These are phyloP conservation scores for Penicillium fimorum DNA, from an alignment of 495 filamentous ascomycete genomes.

Conservation along the genomic window DNA sequence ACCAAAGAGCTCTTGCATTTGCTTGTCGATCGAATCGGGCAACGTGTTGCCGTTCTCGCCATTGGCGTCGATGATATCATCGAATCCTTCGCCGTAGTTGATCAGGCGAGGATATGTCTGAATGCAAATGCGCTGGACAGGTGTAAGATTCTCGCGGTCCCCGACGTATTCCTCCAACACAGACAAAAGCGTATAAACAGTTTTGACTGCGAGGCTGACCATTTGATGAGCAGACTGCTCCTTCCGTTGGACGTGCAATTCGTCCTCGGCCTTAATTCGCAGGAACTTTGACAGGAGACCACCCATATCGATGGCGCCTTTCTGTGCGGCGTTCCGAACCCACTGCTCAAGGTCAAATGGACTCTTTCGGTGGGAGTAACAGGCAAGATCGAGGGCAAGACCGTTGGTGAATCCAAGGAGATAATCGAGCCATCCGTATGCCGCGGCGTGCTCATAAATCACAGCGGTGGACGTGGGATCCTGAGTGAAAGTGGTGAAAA, in stretches of 20 bases:
- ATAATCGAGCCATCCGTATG: slow-evolving; percentile 79
- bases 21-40: slow-evolving; percentile 71
- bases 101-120: slow-evolving; percentile 93
- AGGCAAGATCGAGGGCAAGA: slow-evolving; percentile 85
- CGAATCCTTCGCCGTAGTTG: slow-evolving; percentile 89
- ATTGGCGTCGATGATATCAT: slow-evolving; percentile 85
- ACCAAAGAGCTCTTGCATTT: slow-evolving; percentile 97
- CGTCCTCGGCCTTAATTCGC: slow-evolving; percentile 76
- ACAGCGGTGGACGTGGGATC: slow-evolving; percentile 71
- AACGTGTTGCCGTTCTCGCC: slow-evolving; percentile 75
- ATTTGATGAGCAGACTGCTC: slow-evolving; percentile 61
- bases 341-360: slow-evolving; percentile 79
- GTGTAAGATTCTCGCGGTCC: slow-evolving; percentile 55
- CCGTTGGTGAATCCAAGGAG: slow-evolving; percentile 71
- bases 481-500: slow-evolving; percentile 74
- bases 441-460: slow-evolving; percentile 78
- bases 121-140: slow-evolving; percentile 80
- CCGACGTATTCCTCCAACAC: slow-evolving; percentile 68
- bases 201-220: slow-evolving; percentile 75
- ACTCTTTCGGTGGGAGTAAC: slow-evolving; percentile 79
- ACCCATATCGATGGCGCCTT: slow-evolving; percentile 58
- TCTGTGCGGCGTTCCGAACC: slow-evolving; percentile 64
- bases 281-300: slow-evolving; percentile 69
- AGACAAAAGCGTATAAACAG: slow-evolving; percentile 76
- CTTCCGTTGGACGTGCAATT: slow-evolving; percentile 64